phyloP scores from a whole-genome alignment of 139 green algal genomes.

The Pycnococcus provasolii region DNA sequence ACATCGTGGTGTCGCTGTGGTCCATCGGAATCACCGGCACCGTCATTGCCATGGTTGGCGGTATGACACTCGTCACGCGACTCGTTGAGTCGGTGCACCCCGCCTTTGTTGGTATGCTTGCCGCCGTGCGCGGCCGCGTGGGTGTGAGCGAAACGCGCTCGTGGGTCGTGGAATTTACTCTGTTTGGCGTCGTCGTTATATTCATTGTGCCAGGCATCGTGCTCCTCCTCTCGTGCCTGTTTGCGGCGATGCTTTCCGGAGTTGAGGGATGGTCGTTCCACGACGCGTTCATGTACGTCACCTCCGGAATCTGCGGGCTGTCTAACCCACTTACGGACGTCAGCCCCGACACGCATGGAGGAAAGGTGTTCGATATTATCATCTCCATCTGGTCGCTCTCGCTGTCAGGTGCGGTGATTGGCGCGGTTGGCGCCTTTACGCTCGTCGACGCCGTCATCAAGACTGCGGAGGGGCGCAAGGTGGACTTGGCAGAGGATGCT shows the following conservation, averaged over 20 bases:
- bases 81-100: neutral
- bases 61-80: neutral
- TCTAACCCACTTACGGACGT: neutral
- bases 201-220: neutral
- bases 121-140: neutral
- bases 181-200: neutral
- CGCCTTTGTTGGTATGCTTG: neutral
- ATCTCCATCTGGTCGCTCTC: neutral
- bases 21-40: neutral
- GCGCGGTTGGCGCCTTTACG: neutral
- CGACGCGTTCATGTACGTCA: conserved; percentile 2
- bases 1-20: neutral
- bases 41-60: neutral
- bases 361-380: conserved; percentile 3
- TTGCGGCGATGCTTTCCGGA: neutral
- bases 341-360: neutral
- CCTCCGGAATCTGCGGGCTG: neutral
- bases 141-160: neutral
- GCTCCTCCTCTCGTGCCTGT: neutral
- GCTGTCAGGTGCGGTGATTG: neutral
- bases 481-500: too few species aligned
- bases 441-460: neutral
- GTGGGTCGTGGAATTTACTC: neutral
- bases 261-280: neutral
- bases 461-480: neutral